phyloP scores from a whole-genome alignment of 2,329 filamentous ascomycete genomes.

The Alternaria sp. region DNA sequence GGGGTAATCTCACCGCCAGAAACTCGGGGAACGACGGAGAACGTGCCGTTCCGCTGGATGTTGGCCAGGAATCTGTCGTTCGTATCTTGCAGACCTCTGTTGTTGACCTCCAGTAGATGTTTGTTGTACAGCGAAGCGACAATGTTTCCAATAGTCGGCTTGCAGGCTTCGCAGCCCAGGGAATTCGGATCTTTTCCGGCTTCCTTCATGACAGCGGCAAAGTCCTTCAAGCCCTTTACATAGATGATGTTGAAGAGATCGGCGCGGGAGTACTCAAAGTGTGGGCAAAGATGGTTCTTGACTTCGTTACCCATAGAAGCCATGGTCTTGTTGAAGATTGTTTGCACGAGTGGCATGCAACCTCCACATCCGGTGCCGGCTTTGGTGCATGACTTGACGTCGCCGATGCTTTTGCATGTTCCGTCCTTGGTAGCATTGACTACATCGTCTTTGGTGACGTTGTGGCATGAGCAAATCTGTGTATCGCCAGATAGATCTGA shows the following conservation, averaged over 20 bases:
- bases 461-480: constrained; percentile 92
- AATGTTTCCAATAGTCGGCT: constrained; percentile 82
- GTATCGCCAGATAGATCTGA: constrained; percentile 85
- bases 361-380: constrained; percentile 90
- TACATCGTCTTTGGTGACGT: constrained; percentile 86
- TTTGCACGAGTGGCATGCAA: constrained; percentile 86
- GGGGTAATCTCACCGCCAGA: constrained; percentile 87
- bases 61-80: constrained; percentile 90
- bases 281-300: constrained; percentile 83
- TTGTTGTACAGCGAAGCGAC: constrained; percentile 83
- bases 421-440: constrained; percentile 76
- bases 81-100: constrained; percentile 84
- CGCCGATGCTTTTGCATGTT: constrained; percentile 79
- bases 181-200: constrained; percentile 75
- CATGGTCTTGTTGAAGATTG: constrained; percentile 92
- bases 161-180: constrained; percentile 87
- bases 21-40: constrained; percentile 84
- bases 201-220: constrained; percentile 79
- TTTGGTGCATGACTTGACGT: constrained; percentile 90
- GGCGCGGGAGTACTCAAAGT: constrained; percentile 83
- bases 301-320: constrained; percentile 84
- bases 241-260: constrained; percentile 92
- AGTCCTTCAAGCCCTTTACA: constrained; percentile 77
- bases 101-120: constrained; percentile 76
- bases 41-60: constrained; percentile 90